Evolutionary conservation across 2,329 filamentous ascomycete genomes (phyloP), one percentile per base, ranked within the genome.

Genomic region (Arachnomyces sp.): DNA sequence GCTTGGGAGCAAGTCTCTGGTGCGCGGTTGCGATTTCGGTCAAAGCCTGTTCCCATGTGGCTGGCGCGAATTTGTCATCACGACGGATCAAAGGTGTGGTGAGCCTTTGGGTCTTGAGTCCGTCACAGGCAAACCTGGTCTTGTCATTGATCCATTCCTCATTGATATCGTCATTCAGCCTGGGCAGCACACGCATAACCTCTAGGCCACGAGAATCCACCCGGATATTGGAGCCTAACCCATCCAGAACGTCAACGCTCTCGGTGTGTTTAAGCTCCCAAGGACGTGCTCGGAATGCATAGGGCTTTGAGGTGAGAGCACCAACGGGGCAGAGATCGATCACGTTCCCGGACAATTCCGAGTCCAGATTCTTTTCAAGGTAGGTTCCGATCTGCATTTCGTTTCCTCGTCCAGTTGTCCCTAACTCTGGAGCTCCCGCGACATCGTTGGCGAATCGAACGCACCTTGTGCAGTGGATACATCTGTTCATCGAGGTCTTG

Each of bases 101-200:
- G 42, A 98, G 73, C 59, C 92, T 80, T 68, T 98, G 92, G 34
- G 90, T 96, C 77, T 89, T 94, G 50, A 98, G 74, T 36, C 92
- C 92, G 62, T 98, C 92, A 62, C 89, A 94, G 31, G 92, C 90
- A 63, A 96, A 98, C 49, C 92, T 81, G 31, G 87, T 82, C 76
- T 96, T 98, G 72, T 98, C 92, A 67, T 96, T 92, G 64, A 98
- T 96, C 92, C 92, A 98, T 67, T 98, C 92, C 71, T 98, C 92
- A 65, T 98, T 98, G 55, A 98, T 80, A 56, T 96, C 89, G 60
- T 98, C 92, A 63, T 98, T 98, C 46, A 98, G 74, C 55, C 92
- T 79, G 44, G 92, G 92, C 12, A 95, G 61, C 45, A 98, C 76
- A 54, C 92, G 82, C 89, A 98, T 94, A 38, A 98, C 90, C 68